These are phyloP conservation scores for Fusarium aywerte DNA, from an alignment of 2,329 filamentous ascomycete genomes.

Conservation along the genomic window DNA sequence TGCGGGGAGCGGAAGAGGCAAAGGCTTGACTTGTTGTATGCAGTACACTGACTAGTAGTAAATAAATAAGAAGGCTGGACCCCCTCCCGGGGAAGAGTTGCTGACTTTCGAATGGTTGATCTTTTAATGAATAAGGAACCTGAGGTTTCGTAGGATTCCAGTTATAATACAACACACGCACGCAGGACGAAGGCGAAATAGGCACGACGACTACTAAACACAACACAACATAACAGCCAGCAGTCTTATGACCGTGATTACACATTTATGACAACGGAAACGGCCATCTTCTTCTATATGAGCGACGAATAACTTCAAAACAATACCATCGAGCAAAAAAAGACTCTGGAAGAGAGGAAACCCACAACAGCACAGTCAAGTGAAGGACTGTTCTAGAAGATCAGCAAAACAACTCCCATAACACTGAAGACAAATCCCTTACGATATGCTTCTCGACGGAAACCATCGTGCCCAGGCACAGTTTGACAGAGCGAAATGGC, in stretches of 20 bases:
- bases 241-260: slow-evolving; percentile 7
- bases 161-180: slow-evolving; percentile 3
- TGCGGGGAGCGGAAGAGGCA: slow-evolving; percentile 35
- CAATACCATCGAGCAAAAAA: slow-evolving; percentile 25
- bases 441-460: slow-evolving; percentile 47
- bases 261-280: slow-evolving; percentile 5
- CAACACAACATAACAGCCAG: not conserved
- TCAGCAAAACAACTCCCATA: not conserved
- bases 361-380: slow-evolving; percentile 3
- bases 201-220: slow-evolving; percentile 1
- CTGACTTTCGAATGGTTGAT: slow-evolving; percentile 9
- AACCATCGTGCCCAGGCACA: slow-evolving; percentile 63
- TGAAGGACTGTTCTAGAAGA: not conserved
- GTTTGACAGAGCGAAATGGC: slow-evolving; percentile 64
- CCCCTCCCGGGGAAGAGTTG: not conserved
- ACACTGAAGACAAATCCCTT: not conserved
- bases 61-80: slow-evolving; percentile 41
- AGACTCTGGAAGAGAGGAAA: slow-evolving; percentile 25
- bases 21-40: slow-evolving; percentile 4
- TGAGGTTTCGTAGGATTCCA: slow-evolving; percentile 17
- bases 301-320: slow-evolving; percentile 10
- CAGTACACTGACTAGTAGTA: not conserved
- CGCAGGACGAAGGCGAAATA: slow-evolving; percentile 27
- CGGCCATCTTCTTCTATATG: slow-evolving; percentile 2
- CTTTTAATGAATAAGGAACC: slow-evolving; percentile 14